Percentiles rank a stretch among this genome's conserved stretches.
Conservation (phyloP, 306 rosid species). For the Quillaja saponaria region DNA sequence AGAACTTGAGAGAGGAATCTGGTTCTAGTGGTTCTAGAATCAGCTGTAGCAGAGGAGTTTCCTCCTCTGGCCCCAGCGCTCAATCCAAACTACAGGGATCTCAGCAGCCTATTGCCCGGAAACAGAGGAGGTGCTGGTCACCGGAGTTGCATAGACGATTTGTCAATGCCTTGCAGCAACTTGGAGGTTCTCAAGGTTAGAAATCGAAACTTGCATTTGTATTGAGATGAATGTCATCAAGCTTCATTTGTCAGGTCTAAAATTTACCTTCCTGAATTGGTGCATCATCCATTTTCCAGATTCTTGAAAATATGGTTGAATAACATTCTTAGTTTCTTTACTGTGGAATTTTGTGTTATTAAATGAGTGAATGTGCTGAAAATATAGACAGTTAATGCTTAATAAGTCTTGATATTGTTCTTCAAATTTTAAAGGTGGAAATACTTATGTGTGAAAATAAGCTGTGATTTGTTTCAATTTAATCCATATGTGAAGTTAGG, state of each 20-base stretch:
- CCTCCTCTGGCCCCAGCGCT: constrained; percentile 47
- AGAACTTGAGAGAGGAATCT: constrained; percentile 58
- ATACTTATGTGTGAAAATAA: constrained; percentile 26
- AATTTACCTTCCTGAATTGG: constrained; percentile 26
- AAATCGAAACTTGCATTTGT: constrained; percentile 18
- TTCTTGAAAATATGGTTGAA: constrained; percentile 11
- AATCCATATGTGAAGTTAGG: constrained; percentile 1
- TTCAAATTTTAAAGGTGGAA: constrained; percentile 20
- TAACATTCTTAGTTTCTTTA: constrained; percentile 11
- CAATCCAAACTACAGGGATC: constrained; percentile 44
- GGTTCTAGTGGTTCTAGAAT: constrained; percentile 57
- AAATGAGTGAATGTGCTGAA: constrained; percentile 20
- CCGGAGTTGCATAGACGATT: constrained; percentile 88
- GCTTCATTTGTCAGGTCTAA: background rate
- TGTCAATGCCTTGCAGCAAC: constrained; percentile 85
- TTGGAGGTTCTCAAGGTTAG: constrained; percentile 97
- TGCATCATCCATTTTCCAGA: constrained; percentile 17
- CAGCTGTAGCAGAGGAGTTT: constrained; percentile 47
- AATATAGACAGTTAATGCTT: background rate
- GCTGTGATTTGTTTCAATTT: constrained; percentile 22
- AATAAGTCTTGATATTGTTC: background rate
- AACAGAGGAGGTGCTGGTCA: constrained; percentile 98
- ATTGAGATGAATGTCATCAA: constrained; percentile 6
- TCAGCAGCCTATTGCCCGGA: constrained; percentile 61
- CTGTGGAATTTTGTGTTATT: constrained; percentile 19